Evolutionary conservation across 495 filamentous ascomycete species (phyloP).

Genomic region (Penicilliopsis zonata): DNA sequence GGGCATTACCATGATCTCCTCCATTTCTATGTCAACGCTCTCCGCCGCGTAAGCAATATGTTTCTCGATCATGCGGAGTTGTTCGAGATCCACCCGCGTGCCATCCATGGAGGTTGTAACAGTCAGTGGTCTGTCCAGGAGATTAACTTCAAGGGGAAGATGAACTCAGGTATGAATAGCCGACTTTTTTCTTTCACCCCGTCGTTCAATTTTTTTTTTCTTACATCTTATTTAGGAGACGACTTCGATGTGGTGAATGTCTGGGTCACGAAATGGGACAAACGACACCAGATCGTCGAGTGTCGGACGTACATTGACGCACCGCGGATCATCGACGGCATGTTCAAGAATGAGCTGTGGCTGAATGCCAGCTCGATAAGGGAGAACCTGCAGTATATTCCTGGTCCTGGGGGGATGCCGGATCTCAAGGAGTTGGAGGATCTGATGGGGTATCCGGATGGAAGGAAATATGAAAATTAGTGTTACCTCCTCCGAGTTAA

Average conservation of each 20-base stretch:
- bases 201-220: background rate
- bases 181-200: background rate
- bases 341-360: conserved; percentile 26
- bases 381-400: conserved; percentile 22
- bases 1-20: conserved; percentile 22
- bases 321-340: conserved; percentile 14
- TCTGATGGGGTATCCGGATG: background rate
- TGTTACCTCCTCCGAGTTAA: too few relatives aligned
- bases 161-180: conserved; percentile 19
- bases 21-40: conserved; percentile 27
- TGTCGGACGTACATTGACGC: conserved; percentile 24
- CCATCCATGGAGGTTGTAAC: conserved; percentile 24
- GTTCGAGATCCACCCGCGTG: conserved; percentile 22
- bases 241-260: conserved; percentile 24
- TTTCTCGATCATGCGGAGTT: conserved; percentile 20
- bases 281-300: conserved; percentile 22
- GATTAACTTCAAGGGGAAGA: conserved; percentile 19
- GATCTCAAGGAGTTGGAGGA: background rate
- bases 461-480: background rate
- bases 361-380: conserved; percentile 20
- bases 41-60: conserved; percentile 19
- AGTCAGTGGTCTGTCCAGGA: conserved; percentile 23
- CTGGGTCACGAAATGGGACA: conserved; percentile 25
- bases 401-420: conserved; percentile 25
- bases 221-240: conserved; percentile 10